phyloP scores from a whole-genome alignment of 495 filamentous ascomycete genomes.

The Hypomontagnella monticulosa region DNA sequence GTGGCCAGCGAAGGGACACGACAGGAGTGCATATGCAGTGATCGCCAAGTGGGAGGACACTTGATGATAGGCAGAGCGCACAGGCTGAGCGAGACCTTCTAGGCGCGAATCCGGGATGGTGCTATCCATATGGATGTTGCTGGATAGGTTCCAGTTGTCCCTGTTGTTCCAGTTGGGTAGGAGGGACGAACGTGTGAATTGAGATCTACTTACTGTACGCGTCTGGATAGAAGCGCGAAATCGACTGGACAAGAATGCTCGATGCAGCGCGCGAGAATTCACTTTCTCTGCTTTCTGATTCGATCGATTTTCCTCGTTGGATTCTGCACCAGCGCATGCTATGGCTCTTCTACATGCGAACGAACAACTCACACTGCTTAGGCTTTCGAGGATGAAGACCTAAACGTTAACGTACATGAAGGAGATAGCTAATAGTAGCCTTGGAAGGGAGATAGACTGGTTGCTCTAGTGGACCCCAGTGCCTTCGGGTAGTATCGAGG shows the following conservation, averaged over 20 bases:
- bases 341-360: conserved; percentile 10
- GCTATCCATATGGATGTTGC: neutral
- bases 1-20: conserved; percentile 49
- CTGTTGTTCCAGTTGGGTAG: conserved; percentile 31
- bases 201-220: conserved; percentile 31
- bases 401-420: neutral
- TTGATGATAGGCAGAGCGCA: conserved; percentile 26
- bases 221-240: conserved; percentile 41
- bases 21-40: conserved; percentile 52
- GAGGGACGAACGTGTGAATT: conserved; percentile 27
- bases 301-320: conserved; percentile 26
- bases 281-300: conserved; percentile 31
- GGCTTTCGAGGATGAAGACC: conserved; percentile 26
- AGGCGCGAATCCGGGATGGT: conserved; percentile 15
- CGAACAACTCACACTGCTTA: conserved; percentile 26
- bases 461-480: neutral
- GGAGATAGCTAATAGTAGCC: too few relatives aligned
- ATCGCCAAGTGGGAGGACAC: conserved; percentile 43
- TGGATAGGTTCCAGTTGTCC: conserved; percentile 27
- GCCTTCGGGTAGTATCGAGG: neutral
- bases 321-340: conserved; percentile 17
- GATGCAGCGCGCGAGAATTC: conserved; percentile 39
- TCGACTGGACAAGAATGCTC: conserved; percentile 39
- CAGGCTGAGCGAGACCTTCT: conserved; percentile 23
- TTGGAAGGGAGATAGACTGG: too few relatives aligned